phyloP scores from a whole-genome alignment of 257 asterid genomes.

The Knoxia roxburghii region DNA sequence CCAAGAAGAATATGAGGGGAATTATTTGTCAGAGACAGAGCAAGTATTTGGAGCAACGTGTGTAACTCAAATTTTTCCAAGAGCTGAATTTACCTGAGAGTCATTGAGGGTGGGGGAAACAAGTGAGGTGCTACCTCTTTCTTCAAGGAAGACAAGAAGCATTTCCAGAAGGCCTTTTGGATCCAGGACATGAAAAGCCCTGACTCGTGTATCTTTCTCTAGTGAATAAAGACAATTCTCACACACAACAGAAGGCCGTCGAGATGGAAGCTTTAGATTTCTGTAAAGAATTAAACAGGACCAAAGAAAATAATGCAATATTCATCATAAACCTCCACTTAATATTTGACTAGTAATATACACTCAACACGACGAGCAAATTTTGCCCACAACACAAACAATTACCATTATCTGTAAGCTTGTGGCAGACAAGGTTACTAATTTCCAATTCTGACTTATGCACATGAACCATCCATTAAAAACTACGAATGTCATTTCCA shows the following conservation, averaged over 20 bases:
- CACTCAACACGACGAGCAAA: background rate
- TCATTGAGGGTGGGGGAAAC: conserved; percentile 56
- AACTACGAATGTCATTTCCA: background rate
- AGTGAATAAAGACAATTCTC: conserved; percentile 84
- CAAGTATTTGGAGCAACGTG: background rate
- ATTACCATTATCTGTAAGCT: background rate
- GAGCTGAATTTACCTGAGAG: conserved; percentile 37
- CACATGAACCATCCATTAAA: background rate
- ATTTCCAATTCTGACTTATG: background rate
- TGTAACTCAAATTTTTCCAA: background rate
- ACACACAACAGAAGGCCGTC: conserved; percentile 79
- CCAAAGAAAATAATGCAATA: conserved; percentile 5
- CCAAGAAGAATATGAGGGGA: conserved; percentile 14
- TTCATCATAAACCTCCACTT: conserved; percentile 9
- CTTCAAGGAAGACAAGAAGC: conserved; percentile 81
- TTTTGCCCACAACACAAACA: background rate
- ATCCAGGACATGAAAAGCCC: conserved; percentile 84
- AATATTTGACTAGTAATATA: background rate
- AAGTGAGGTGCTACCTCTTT: conserved; percentile 43
- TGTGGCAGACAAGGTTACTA: background rate
- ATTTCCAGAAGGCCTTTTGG: conserved; percentile 70
- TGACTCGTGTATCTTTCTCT: conserved; percentile 58
- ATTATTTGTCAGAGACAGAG: background rate
- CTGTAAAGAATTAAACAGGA: conserved; percentile 32
- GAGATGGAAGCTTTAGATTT: conserved; percentile 87